phyloP scores from a whole-genome alignment of 2,329 filamentous ascomycete species.

The Fusarium foetens region DNA sequence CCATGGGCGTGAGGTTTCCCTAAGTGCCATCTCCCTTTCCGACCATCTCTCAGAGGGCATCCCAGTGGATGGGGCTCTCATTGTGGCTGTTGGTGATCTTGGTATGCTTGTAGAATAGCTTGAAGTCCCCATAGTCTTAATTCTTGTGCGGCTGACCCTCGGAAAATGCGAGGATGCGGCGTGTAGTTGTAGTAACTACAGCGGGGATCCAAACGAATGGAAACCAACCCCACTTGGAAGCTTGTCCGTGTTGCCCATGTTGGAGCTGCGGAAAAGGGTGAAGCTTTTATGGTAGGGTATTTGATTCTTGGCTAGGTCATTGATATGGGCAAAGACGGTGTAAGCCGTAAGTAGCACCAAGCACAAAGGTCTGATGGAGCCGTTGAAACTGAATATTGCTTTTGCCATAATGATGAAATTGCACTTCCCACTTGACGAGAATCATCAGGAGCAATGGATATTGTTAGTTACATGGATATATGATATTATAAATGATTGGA shows the following conservation, averaged over 20 bases:
- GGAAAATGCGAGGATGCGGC: neutral
- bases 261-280: neutral
- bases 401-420: neutral
- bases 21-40: neutral
- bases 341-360: neutral
- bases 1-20: too few species aligned
- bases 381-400: neutral
- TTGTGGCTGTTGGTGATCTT: neutral
- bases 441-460: neutral
- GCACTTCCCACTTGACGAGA: neutral
- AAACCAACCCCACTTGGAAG: neutral
- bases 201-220: neutral
- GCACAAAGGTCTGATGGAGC: neutral
- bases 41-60: neutral
- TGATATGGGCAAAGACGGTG: neutral
- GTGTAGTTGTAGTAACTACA: neutral
- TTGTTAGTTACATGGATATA: neutral
- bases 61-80: neutral
- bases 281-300: neutral
- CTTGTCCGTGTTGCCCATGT: neutral
- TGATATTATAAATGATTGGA: neutral
- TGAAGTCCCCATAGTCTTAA: neutral
- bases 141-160: neutral
- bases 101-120: neutral
- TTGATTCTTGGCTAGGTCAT: neutral